phyloP scores from a whole-genome alignment of 805 yeast species.

The Isabelozyma pseudorhagii region DNA sequence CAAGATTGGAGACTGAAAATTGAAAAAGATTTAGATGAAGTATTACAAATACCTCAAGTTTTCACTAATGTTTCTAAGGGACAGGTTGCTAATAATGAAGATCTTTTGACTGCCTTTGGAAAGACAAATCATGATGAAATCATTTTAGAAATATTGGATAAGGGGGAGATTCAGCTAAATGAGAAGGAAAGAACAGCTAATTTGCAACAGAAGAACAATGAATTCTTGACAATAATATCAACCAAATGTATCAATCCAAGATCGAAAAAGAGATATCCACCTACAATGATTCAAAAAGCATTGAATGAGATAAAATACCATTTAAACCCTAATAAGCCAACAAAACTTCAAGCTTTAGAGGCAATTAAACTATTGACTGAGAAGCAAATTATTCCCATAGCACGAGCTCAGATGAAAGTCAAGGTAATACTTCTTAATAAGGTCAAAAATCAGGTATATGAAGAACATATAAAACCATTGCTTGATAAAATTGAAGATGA shows the following conservation, averaged over 20 bases:
- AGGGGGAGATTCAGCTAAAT: conserved; percentile 92
- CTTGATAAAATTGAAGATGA: conserved; percentile 40
- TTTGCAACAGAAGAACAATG: conserved; percentile 70
- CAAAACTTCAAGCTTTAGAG: conserved; percentile 88
- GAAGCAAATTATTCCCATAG: conserved; percentile 86
- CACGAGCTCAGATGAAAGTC: conserved; percentile 90
- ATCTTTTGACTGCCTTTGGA: conserved; percentile 68
- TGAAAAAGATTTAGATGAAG: conserved; percentile 94
- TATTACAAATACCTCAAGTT: conserved; percentile 92
- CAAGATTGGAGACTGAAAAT: conserved; percentile 89
- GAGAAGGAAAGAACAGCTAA: conserved; percentile 87
- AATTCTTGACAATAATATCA: conserved; percentile 76
- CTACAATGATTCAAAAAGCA: conserved; percentile 89
- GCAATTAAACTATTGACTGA: conserved; percentile 77
- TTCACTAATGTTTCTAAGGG: conserved; percentile 93
- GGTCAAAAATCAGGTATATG: conserved; percentile 42
- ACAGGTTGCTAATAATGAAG: conserved; percentile 85
- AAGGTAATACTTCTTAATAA: conserved; percentile 57
- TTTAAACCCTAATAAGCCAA: conserved; percentile 65
- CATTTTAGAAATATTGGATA: conserved; percentile 75
- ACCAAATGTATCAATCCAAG: conserved; percentile 90
- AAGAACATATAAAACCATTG: conserved; percentile 29
- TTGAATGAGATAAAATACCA: conserved; percentile 76
- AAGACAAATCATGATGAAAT: conserved; percentile 72
- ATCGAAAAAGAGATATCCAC: conserved; percentile 88